Evolutionary conservation across 2,329 filamentous ascomycete species (phyloP).

Genomic region (Arthrobotrys iridis): DNA sequence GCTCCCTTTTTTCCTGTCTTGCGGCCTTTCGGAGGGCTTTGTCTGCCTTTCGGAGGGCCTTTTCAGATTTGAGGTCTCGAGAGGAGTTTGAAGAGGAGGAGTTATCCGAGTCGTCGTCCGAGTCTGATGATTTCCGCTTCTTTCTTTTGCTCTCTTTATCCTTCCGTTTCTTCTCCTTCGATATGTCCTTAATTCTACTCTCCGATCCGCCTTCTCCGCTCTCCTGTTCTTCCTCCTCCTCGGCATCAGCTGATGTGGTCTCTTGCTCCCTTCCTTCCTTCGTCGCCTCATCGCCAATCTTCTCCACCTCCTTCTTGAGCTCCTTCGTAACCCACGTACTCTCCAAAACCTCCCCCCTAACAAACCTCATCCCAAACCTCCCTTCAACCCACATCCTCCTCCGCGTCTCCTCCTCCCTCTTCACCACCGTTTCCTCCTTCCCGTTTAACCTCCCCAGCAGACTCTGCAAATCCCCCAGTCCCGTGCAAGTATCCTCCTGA

Average conservation of each 20-base stretch:
- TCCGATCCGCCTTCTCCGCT: conserved; percentile 56
- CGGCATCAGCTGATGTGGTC: not conserved
- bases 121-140: conserved; percentile 58
- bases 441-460: conserved; percentile 90
- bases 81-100: conserved; percentile 60
- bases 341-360: conserved; percentile 79
- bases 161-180: conserved; percentile 56
- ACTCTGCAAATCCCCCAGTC: conserved; percentile 85
- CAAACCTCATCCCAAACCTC: conserved; percentile 86
- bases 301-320: conserved; percentile 58
- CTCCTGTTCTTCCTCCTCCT: conserved; percentile 57
- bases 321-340: conserved; percentile 67
- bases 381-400: conserved; percentile 77
- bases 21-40: conserved; percentile 64
- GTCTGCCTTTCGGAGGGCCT: conserved; percentile 66
- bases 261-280: conserved; percentile 56
- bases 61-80: conserved; percentile 61
- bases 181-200: conserved; percentile 57
- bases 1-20: conserved; percentile 63
- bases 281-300: conserved; percentile 51
- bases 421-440: conserved; percentile 76
- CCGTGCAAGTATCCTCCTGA: conserved; percentile 77
- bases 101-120: conserved; percentile 59
- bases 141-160: conserved; percentile 49
- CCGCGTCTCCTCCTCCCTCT: conserved; percentile 74